phyloP scores from a whole-genome alignment of 1,284 basidiomycete species.

The Flammula alnicola region DNA sequence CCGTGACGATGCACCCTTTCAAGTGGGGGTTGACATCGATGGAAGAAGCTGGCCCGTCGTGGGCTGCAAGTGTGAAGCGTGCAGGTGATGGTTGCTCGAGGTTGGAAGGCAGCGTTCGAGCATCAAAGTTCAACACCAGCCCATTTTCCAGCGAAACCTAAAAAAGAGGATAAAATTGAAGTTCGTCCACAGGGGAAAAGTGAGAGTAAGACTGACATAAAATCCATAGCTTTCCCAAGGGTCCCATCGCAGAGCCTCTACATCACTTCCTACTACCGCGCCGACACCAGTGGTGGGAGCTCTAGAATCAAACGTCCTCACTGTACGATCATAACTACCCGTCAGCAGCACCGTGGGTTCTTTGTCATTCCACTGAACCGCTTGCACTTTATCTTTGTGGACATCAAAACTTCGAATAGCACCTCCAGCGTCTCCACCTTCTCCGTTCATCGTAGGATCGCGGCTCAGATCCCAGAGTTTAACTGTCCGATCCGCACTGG shows the following conservation, averaged over 20 bases:
- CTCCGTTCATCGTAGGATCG: conserved; percentile 55
- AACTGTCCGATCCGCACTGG: conserved; percentile 93
- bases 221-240: conserved; percentile 90
- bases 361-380: conserved; percentile 92
- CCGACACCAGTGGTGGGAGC: conserved; percentile 82
- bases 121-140: conserved; percentile 90
- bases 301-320: conserved; percentile 91
- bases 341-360: conserved; percentile 90
- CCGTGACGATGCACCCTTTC: conserved; percentile 90
- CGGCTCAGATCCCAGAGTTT: conserved; percentile 97
- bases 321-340: conserved; percentile 93
- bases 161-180: conserved; percentile 5
- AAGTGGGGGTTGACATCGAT: conserved; percentile 93
- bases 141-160: conserved; percentile 94
- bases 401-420: conserved; percentile 87
- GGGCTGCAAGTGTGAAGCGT: conserved; percentile 91
- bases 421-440: conserved; percentile 54
- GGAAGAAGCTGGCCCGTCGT: conserved; percentile 92
- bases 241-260: conserved; percentile 95
- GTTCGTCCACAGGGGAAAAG: neutral
- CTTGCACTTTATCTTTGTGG: conserved; percentile 97
- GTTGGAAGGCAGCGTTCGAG: conserved; percentile 77
- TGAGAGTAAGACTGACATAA: conserved; percentile 63
- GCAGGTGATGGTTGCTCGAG: conserved; percentile 64
- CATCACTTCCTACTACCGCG: conserved; percentile 84